phyloP scores from a whole-genome alignment of 2,329 filamentous ascomycete species.

The Botryosphaeria dothidea region DNA sequence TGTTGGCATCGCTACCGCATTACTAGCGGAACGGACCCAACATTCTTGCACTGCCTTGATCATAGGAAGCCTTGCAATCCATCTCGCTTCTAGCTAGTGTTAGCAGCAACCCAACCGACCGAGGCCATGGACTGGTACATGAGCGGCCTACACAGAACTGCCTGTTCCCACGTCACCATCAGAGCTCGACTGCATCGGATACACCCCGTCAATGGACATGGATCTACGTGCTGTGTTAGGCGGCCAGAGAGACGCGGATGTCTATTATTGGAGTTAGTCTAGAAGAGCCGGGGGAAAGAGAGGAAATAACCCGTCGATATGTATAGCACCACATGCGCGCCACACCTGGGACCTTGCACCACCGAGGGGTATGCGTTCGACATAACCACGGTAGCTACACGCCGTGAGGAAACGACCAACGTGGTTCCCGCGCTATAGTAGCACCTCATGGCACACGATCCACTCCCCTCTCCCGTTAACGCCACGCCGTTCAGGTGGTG shows the following conservation, averaged over 20 bases:
- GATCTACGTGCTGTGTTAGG: background rate
- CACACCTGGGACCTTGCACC: too few relatives aligned
- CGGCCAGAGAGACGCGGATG: background rate
- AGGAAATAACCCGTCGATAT: too few relatives aligned
- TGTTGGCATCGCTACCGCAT: too few relatives aligned
- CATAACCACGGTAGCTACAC: too few relatives aligned
- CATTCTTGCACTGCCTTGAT: background rate
- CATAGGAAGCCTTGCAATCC: background rate
- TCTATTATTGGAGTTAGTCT: background rate
- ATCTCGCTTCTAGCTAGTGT: background rate
- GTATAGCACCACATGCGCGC: too few relatives aligned
- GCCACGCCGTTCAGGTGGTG: too few relatives aligned
- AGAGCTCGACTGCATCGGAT: background rate
- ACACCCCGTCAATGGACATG: background rate
- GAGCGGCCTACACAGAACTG: background rate
- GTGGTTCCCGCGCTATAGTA: too few relatives aligned
- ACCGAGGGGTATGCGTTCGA: too few relatives aligned
- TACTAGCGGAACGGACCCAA: background rate
- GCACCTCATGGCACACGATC: too few relatives aligned
- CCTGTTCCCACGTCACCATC: background rate
- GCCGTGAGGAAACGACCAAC: too few relatives aligned
- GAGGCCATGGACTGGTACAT: too few relatives aligned
- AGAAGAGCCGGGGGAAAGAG: background rate
- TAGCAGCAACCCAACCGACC: background rate
- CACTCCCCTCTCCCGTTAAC: too few relatives aligned